Percentiles rank a stretch among this genome's conserved stretches.
Conservation (phyloP, 768 basidiomycete species). For the Clavaria fumosa region DNA sequence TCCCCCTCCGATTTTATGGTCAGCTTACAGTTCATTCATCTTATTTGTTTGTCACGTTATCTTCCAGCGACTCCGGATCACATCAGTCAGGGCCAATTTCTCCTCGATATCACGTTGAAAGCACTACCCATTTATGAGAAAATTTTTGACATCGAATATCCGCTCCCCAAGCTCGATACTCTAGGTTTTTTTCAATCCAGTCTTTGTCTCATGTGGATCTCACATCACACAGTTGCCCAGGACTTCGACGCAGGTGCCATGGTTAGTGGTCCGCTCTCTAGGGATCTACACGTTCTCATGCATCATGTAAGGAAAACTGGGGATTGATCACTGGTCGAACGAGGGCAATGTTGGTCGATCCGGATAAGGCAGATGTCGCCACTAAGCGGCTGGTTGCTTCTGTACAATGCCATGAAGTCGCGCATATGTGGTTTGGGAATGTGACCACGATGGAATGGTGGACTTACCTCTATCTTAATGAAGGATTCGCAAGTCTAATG, state of each 20-base stretch:
- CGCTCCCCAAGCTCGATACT: conserved; percentile 89
- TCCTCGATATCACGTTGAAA: conserved; percentile 70
- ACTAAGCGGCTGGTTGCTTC: conserved; percentile 69
- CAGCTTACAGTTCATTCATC: conserved; percentile 12
- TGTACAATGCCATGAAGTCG: conserved; percentile 76
- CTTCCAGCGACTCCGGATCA: conserved; percentile 58
- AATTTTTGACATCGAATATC: conserved; percentile 84
- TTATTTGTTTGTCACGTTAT: conserved; percentile 5
- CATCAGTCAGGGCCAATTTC: conserved; percentile 73
- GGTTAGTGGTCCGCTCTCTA: too few species aligned
- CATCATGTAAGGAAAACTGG: conserved; percentile 99
- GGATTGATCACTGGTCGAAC: conserved; percentile 82
- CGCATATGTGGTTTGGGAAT: conserved; percentile 85
- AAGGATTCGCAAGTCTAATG: too few species aligned
- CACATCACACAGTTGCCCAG: too few species aligned
- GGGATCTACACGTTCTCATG: too few species aligned
- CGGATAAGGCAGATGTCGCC: conserved; percentile 50
- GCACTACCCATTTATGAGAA: conserved; percentile 85
- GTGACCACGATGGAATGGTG: conserved; percentile 93
- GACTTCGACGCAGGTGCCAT: too few species aligned
- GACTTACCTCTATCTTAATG: conserved; percentile 72
- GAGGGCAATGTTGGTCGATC: conserved; percentile 63
- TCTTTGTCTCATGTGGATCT: too few species aligned
- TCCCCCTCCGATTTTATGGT: conserved; percentile 81
- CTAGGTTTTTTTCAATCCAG: too few species aligned